Conservation (phyloP, 257 asterid genomes). For the Solanum pennellii region DNA sequence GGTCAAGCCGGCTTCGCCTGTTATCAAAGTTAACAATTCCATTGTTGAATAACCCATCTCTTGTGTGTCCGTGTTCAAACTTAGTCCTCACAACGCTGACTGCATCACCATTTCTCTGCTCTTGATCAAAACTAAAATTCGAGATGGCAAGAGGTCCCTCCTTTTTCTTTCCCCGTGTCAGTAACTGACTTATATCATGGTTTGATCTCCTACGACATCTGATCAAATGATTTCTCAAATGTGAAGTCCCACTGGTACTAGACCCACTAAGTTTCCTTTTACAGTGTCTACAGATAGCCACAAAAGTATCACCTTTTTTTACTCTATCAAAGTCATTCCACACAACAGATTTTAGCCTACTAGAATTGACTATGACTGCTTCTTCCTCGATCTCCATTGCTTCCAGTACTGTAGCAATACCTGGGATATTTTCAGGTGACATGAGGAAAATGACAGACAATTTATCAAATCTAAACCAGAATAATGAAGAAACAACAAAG, state of each 20-base stretch:
- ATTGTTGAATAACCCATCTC: conserved; percentile 21
- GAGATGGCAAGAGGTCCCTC: conserved; percentile 40
- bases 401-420: not conserved
- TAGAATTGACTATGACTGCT: conserved; percentile 57
- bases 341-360: conserved; percentile 77
- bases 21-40: conserved; percentile 48
- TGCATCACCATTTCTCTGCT: conserved; percentile 35
- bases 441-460: not conserved
- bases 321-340: conserved; percentile 97
- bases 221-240: conserved; percentile 80
- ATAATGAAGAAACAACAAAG: not conserved
- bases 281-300: conserved; percentile 82
- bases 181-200: conserved; percentile 45
- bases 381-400: conserved; percentile 75
- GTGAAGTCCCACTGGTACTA: conserved; percentile 94
- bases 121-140: conserved; percentile 27
- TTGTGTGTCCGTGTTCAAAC: conserved; percentile 21
- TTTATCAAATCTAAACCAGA: not conserved
- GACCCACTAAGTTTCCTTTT: conserved; percentile 89
- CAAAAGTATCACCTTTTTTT: conserved; percentile 64
- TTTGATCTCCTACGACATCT: conserved; percentile 72
- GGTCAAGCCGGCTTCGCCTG: conserved; percentile 56
- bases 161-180: conserved; percentile 68
- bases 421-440: not conserved
- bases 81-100: conserved; percentile 39